Percentiles rank a stretch among this genome's conserved stretches.
These are phyloP conservation scores for Trichomonas tenax DNA, from an alignment of 208 protist genomes.

Conservation along the genomic window DNA sequence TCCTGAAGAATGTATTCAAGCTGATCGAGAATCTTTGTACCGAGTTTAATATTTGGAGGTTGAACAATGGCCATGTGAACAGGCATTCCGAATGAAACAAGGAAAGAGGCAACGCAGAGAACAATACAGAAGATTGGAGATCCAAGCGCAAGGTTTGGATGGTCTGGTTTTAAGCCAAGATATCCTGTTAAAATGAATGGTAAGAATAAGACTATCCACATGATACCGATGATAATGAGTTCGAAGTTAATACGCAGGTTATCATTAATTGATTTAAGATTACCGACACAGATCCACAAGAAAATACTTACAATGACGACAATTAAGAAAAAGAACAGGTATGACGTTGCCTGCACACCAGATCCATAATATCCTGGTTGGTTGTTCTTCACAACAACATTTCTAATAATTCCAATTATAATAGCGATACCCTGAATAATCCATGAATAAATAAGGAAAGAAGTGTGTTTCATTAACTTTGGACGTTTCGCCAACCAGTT, in stretches of 20 bases:
- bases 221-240: not conserved
- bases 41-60: not conserved
- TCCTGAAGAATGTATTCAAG: not conserved
- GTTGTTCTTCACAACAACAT: not conserved
- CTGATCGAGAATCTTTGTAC: not conserved
- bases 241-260: not conserved
- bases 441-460: not conserved
- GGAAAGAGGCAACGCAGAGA: not conserved
- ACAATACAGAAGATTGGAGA: not conserved
- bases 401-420: not conserved
- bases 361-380: not conserved
- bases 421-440: not conserved
- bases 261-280: not conserved
- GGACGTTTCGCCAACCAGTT: not conserved
- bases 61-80: not conserved
- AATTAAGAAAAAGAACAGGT: not conserved
- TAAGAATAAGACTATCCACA: not conserved
- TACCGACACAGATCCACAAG: not conserved
- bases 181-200: not conserved
- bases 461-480: not conserved
- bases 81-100: constrained; percentile 11
- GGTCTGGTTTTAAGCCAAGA: not conserved
- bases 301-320: not conserved
- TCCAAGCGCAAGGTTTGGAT: not conserved
- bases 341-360: not conserved